Base-by-base conservation (phyloP, 225 moss, liverwort and hornwort genomes). In the Polytrichum formosum region DNA sequence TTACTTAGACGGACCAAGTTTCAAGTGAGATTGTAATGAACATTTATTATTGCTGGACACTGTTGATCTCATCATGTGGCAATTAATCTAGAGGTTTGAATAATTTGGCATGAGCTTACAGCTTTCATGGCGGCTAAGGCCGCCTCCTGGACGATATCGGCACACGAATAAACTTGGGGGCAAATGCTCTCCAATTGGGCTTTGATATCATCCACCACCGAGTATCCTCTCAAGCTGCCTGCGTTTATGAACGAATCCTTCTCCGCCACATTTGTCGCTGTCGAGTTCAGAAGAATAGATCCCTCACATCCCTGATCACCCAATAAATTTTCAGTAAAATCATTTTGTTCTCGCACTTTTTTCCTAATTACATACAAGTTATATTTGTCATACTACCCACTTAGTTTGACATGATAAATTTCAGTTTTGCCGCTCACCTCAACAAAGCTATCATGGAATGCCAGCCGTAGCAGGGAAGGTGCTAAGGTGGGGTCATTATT, bases 131-230 rank as follows among this genome's bases (percentile, higher is more conserved):
- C 81, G 18, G 64, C 68, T 9, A 73, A 25, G 5, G 54, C 74
- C 59, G 8, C 54, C 55, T 81, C 58, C 61, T 78, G 81, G 27
- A 89, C 0, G 22, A 89, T 89, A 72, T 89, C 86, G 19, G 89
- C 80, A 70, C 86, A 89, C 1, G 88, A 89, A 28, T 70, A 74
- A 0, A 83, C 54, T 7, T 79, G 73, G 0, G 81, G 75, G 74
- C 86, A 89, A 1, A 55, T 18, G 0, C 1, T 18, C 63, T 86
- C 86, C 58, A 89, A 1, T 4, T 10, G 37, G n/a, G 74, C 0
- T 76, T 89, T 86, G 6, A 70, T 76, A 28, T 55, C 76, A 70
- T 86, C 77, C 1, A 86, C 61, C 59, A 89, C 76, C 6, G 76
- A 63, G 7, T 29, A 81, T 0, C 89, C 89, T 69, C 79, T 28